These are phyloP conservation scores for Silene latifolia DNA, from an alignment of 148 eudicot species.

Conservation along the genomic window DNA sequence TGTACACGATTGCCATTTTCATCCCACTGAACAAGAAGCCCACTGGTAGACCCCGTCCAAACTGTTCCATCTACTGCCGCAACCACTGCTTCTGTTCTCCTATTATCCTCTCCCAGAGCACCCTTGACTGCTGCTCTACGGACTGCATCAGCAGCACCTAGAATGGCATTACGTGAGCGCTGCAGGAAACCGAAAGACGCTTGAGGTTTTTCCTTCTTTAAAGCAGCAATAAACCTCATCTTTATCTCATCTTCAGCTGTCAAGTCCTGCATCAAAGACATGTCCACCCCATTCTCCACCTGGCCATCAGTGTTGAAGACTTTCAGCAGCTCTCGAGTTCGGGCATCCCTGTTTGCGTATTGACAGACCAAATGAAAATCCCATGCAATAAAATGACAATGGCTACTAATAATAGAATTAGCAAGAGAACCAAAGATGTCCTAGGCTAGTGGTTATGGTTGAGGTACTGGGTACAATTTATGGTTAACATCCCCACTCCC, in stretches of 20 bases:
- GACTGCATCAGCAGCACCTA: slow-evolving; percentile 99
- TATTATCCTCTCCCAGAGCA: slow-evolving; percentile 71
- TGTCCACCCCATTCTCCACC: slow-evolving; percentile 54
- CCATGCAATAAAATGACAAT: neutral
- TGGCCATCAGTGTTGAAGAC: slow-evolving; percentile 85
- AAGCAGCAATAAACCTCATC: slow-evolving; percentile 45
- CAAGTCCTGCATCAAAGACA: slow-evolving; percentile 49
- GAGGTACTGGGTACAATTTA: no score
- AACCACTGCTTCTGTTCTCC: slow-evolving; percentile 71
- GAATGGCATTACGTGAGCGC: slow-evolving; percentile 87
- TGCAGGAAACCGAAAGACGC: slow-evolving; percentile 66
- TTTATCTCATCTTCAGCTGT: slow-evolving; percentile 60
- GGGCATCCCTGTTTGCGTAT: slow-evolving; percentile 68
- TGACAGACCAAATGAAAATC: neutral
- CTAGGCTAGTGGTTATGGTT: neutral
- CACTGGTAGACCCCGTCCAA: slow-evolving; percentile 88
- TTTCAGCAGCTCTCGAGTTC: slow-evolving; percentile 80
- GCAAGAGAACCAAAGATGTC: neutral
- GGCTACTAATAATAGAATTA: neutral
- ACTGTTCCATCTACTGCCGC: slow-evolving; percentile 60
- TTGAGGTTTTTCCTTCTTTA: slow-evolving; percentile 74
- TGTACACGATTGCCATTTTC: slow-evolving; percentile 84
- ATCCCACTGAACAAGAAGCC: slow-evolving; percentile 92
- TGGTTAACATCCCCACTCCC: no score
- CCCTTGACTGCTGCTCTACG: slow-evolving; percentile 92